Conservation (phyloP, 176 grass and related monocot genomes). For the Oryza meridionalis region DNA sequence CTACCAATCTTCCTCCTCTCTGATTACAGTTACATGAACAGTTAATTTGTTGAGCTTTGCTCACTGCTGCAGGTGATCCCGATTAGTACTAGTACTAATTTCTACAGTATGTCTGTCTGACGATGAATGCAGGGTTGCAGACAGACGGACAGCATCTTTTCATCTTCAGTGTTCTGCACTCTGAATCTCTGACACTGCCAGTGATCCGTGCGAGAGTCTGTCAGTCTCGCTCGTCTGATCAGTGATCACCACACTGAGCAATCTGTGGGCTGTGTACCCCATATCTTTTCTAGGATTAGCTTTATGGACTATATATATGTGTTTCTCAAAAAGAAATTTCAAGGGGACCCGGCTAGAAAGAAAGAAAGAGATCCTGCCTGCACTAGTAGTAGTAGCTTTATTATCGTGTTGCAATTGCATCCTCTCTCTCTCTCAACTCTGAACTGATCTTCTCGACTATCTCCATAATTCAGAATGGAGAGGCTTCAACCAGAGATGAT, state of each 20-base stretch:
- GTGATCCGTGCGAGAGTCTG: neutral
- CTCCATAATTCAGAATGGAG: neutral
- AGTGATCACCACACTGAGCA: neutral
- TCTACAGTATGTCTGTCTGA: too few species aligned
- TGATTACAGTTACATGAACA: too few species aligned
- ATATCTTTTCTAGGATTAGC: neutral
- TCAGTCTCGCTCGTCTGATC: neutral
- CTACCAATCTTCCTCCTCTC: too few species aligned
- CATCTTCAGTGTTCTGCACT: neutral
- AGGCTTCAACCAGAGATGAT: neutral
- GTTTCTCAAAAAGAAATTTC: conserved; percentile 13
- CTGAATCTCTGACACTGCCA: neutral
- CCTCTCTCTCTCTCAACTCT: neutral
- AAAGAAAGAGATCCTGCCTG: neutral
- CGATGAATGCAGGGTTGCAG: neutral
- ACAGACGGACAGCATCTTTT: conserved; percentile 3
- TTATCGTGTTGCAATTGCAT: too few species aligned
- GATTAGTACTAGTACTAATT: too few species aligned
- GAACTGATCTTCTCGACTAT: neutral
- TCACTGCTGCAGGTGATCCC: too few species aligned
- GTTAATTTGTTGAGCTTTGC: too few species aligned
- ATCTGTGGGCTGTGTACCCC: neutral
- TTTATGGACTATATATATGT: neutral
- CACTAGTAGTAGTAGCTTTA: neutral
- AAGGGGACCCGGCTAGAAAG: neutral